phyloP scores from a whole-genome alignment of 2,329 filamentous ascomycete genomes.

The Huntiella bhutanensis region DNA sequence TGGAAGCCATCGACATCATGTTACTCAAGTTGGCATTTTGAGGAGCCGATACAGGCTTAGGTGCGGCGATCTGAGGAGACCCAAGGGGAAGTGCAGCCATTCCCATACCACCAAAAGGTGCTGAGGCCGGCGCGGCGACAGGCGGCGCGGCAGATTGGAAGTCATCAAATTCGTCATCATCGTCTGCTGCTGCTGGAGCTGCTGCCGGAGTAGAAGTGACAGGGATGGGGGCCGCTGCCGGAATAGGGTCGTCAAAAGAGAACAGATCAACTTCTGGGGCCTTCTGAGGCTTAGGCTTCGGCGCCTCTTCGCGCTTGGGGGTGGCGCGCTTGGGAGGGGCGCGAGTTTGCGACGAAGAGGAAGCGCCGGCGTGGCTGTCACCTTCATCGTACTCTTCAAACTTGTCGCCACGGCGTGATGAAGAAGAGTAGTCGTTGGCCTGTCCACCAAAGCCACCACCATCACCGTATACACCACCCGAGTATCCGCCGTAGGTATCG shows the following conservation, averaged over 20 bases:
- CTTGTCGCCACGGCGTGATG: conserved; percentile 42
- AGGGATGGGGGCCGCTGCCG: conserved; percentile 23
- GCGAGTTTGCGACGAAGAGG: conserved; percentile 24
- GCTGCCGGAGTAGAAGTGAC: conserved; percentile 12
- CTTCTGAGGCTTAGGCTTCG: conserved; percentile 44
- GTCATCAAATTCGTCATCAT: conserved; percentile 92
- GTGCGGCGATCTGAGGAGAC: conserved; percentile 38
- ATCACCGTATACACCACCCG: conserved; percentile 75
- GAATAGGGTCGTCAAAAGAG: conserved; percentile 60
- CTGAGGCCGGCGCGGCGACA: conserved; percentile 24
- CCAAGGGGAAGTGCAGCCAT: conserved; percentile 31
- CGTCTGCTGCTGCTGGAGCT: conserved; percentile 22
- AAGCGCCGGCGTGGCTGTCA: conserved; percentile 48
- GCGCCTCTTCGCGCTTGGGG: conserved; percentile 35
- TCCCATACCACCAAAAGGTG: conserved; percentile 20
- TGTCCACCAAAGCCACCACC: conserved; percentile 83
- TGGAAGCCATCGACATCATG: conserved; percentile 61
- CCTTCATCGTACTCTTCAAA: conserved; percentile 98
- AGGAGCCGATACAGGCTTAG: conserved; percentile 67
- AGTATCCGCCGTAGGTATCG: conserved; percentile 36
- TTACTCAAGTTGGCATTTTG: conserved; percentile 65
- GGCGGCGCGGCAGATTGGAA: conserved; percentile 73
- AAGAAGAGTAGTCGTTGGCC: conserved; percentile 49
- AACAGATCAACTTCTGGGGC: conserved; percentile 85
- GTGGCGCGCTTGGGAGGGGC: conserved; percentile 15